These are phyloP conservation scores for Cicer yamashitae DNA, from an alignment of 306 rosid genomes.

Conservation along the genomic window DNA sequence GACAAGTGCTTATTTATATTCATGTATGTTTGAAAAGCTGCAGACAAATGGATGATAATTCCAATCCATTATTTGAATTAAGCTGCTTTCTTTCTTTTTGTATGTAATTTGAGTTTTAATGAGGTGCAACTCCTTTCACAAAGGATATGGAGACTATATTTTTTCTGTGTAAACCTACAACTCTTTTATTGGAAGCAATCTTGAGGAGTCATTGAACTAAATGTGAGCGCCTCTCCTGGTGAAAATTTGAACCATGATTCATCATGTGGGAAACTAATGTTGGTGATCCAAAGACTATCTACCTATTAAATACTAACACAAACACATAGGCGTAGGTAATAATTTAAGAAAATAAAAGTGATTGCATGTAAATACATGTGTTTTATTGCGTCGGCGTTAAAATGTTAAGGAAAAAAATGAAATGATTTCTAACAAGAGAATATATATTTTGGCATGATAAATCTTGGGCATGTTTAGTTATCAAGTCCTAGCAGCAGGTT, in stretches of 20 bases:
- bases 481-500: not conserved
- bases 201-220: not conserved
- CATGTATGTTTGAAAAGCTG: constrained; percentile 4
- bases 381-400: not conserved
- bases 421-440: not conserved
- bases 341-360: not conserved
- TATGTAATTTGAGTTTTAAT: constrained; percentile 9
- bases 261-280: not conserved
- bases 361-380: not conserved
- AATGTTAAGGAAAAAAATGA: not conserved
- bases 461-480: not conserved
- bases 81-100: constrained; percentile 17
- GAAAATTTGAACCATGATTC: not conserved
- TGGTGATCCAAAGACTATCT: not conserved
- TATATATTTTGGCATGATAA: not conserved
- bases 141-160: not conserved
- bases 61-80: constrained; percentile 2
- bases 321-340: not conserved
- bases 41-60: constrained; percentile 21
- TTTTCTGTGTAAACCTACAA: not conserved
- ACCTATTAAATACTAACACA: not conserved
- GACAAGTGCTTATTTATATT: not conserved
- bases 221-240: not conserved
- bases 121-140: not conserved
- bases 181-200: not conserved